Base-by-base conservation (phyloP, 768 basidiomycete species). In the Mycena leptocephala region DNA sequence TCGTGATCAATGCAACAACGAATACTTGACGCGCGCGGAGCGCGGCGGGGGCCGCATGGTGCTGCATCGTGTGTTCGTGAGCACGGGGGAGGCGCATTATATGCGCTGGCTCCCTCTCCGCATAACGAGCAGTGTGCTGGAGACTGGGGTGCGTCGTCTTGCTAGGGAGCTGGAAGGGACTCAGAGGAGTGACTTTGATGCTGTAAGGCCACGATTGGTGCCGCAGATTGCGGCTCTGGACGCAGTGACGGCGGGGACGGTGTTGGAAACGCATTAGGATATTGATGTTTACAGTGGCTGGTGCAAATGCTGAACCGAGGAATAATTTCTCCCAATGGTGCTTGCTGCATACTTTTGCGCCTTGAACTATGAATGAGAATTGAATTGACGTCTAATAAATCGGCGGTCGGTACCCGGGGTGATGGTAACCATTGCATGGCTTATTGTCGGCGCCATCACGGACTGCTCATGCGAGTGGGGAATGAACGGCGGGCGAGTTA, bases 101-200 rank as follows among this genome's bases (percentile, higher is more conserved):
- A 61, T 70, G 69, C 32, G 43, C 32, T 70, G 69, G 69, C 46
- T 48, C 16, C 69, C 68, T 13, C 69, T 70, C n/a, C 58, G 41
- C 69, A 48, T 20, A 32, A 61, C 56, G 67, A 69, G 67, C 30
- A 58, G 39, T 58, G 67, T 33, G 51, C 66, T 68, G 51, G 66
- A 33, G 28, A 35, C 32, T 28, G 53, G 66, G n/a, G 53, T 68
- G 66, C 66, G 53, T 41, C 66, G 53, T 39, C 66, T 68, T 32
- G 66, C 66, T 13, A 55, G 35, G 24, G 66, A 68, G 41, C 41
- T 56, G 66, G 66, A 68, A 24, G 66, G 66, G 37, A 68, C 37
- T 68, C 35, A 24, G 66, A 68, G 24, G 48, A 55, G 66, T 32
- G 51, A 53, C 24, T 28, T 53, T 53, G 26, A 53, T 53, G 51